Evolutionary conservation across 2,329 filamentous ascomycete genomes (phyloP), one percentile per base, ranked within the genome.

Genomic region (Calonectria leucothoes): DNA sequence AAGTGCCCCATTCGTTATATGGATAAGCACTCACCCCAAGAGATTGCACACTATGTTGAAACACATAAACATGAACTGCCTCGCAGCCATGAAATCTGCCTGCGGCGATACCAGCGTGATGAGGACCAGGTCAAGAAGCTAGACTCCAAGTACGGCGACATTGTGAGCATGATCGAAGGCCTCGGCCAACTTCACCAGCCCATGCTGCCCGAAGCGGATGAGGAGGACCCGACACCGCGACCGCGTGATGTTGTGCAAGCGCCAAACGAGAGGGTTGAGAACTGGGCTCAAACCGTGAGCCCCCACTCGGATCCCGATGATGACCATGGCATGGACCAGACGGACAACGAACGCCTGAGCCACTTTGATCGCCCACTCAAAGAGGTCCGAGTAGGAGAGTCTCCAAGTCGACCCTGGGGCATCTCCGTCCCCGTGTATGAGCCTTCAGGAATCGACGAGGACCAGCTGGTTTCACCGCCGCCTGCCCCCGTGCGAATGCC

Each of bases 41-140:
- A 98, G 82, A 93, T 98, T 74, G 96, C 96, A 17, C 92, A 94
- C 81, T 98, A 98, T 83, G 95, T 98, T 81, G 95, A 98, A 83
- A 95, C 93, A 66, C 96, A 98, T 86, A 98, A 98, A 84, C 96
- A 98, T 84, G 94, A 98, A 83, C 91, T 98, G 68, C 96, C 96
- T 12, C 92, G 96, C 79, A 98, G 95, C 82, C 96, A 98, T 84
- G 95, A 97, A 82, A 91, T 98, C 55, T 98, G 96, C 83, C 92
- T 98, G 74, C 93, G 94, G 81, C 91, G 96, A 71, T 98, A 98
- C 82, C 95, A 98, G 85, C 93, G 92, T 83, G 96, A 96, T 81
- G 93, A 96, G 79, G 91, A 94, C 75, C 94, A 96, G 81, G 94
- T 98, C 81, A 92, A 92, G 77, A 94, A 97, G 84, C 88, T 98